Percentiles rank a stretch among this genome's conserved stretches.
Evolutionary conservation across 75 land plant species (phyloP).

Genomic region (Chamaecyparis obtusa): DNA sequence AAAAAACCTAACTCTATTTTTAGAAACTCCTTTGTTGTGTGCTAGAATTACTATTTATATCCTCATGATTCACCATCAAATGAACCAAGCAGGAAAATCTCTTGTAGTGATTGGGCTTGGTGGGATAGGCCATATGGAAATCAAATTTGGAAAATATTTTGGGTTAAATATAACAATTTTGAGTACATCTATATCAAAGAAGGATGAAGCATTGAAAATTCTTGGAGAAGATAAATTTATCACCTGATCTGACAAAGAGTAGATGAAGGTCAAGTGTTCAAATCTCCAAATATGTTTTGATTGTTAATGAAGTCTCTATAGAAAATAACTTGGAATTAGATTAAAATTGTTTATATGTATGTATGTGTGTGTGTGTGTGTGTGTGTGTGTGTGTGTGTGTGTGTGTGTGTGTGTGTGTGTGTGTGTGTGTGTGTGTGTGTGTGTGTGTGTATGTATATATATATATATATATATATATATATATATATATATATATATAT

Average conservation of each 20-base stretch:
- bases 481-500: too few relatives aligned
- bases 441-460: too few relatives aligned
- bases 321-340: neutral
- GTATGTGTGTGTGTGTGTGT: too few relatives aligned
- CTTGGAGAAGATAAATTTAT: constrained; percentile 84
- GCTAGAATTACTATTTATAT: constrained; percentile 83
- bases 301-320: neutral
- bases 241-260: constrained; percentile 54
- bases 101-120: constrained; percentile 76
- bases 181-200: constrained; percentile 73
- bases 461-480: too few relatives aligned
- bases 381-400: too few relatives aligned
- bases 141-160: constrained; percentile 82
- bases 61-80: constrained; percentile 79
- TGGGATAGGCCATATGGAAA: constrained; percentile 88
- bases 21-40: constrained; percentile 77
- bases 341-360: neutral
- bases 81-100: constrained; percentile 73
- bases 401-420: too few relatives aligned
- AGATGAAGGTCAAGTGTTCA: constrained; percentile 53
- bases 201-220: constrained; percentile 59
- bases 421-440: too few relatives aligned
- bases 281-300: neutral
- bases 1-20: constrained; percentile 45
- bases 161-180: constrained; percentile 74